Conservation (phyloP, 495 filamentous ascomycete species). For the Aspergillus sclerotioniger region DNA sequence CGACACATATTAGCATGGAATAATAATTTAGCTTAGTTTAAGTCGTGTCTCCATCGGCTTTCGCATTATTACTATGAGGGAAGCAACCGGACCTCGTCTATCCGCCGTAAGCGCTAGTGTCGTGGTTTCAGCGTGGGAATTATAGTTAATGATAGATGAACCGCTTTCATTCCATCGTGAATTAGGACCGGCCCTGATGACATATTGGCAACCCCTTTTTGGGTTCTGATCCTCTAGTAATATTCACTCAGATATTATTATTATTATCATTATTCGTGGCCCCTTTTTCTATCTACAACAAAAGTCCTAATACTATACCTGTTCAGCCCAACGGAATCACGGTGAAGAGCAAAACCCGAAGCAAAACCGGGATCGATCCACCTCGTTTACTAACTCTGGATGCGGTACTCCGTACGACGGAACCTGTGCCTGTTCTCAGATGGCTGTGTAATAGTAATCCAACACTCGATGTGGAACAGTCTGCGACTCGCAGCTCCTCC, state of each 20-base stretch:
- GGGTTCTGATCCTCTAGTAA: neutral
- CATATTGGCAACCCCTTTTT: neutral
- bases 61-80: too few relatives aligned
- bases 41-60: neutral
- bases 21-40: neutral
- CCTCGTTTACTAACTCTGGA: slow-evolving; percentile 2
- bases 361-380: slow-evolving; percentile 8
- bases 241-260: too few relatives aligned
- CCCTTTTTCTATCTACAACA: neutral
- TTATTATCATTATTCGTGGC: neutral
- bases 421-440: neutral
- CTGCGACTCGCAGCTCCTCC: neutral
- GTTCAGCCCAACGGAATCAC: neutral
- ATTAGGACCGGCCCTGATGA: neutral
- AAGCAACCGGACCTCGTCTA: neutral
- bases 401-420: neutral
- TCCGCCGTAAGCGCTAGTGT: neutral
- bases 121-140: neutral
- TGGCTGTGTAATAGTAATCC: neutral
- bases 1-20: neutral
- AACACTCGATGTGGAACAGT: neutral
- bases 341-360: slow-evolving; percentile 6
- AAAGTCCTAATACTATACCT: neutral
- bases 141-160: neutral
- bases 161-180: neutral